These are phyloP conservation scores for Xylariaceae sp. DNA, from an alignment of 2,329 filamentous ascomycete species.

Conservation along the genomic window DNA sequence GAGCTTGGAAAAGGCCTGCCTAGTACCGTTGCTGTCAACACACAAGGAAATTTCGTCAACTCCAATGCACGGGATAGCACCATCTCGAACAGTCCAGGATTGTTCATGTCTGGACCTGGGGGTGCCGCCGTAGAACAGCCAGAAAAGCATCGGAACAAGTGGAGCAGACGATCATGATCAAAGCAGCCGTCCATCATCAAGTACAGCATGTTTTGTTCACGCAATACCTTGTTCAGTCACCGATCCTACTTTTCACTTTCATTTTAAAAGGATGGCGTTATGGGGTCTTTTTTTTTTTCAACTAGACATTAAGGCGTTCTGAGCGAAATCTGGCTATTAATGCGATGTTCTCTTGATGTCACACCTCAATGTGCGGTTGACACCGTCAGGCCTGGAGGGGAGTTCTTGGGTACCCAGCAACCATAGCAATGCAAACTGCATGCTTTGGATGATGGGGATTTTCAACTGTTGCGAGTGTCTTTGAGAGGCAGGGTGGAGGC, in stretches of 20 bases:
- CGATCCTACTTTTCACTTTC: constrained; percentile 2
- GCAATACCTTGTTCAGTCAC: neutral
- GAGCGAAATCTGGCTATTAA: constrained; percentile 4
- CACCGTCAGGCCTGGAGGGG: neutral
- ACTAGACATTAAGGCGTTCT: constrained; percentile 22
- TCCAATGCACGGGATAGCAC: constrained; percentile 39
- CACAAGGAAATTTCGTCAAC: constrained; percentile 41
- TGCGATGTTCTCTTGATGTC: neutral
- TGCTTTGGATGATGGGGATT: constrained; percentile 1
- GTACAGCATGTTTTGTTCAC: constrained; percentile 2
- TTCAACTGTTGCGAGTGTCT: neutral
- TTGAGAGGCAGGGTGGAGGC: neutral
- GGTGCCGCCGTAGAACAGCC: constrained; percentile 45
- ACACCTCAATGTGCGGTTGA: neutral
- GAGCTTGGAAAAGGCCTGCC: constrained; percentile 54
- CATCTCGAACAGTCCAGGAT: constrained; percentile 41
- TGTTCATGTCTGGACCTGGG: constrained; percentile 47
- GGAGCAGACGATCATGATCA: constrained; percentile 38
- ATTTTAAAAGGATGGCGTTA: constrained; percentile 13
- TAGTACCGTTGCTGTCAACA: constrained; percentile 45
- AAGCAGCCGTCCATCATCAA: neutral
- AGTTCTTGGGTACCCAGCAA: constrained; percentile 11
- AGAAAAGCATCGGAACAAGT: constrained; percentile 55
- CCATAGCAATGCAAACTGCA: constrained; percentile 7
- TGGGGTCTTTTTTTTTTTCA: constrained; percentile 10